Evolutionary conservation across 306 rosid genomes (phyloP), one percentile per base, ranked within the genome.

Genomic region (Quercus variabilis): DNA sequence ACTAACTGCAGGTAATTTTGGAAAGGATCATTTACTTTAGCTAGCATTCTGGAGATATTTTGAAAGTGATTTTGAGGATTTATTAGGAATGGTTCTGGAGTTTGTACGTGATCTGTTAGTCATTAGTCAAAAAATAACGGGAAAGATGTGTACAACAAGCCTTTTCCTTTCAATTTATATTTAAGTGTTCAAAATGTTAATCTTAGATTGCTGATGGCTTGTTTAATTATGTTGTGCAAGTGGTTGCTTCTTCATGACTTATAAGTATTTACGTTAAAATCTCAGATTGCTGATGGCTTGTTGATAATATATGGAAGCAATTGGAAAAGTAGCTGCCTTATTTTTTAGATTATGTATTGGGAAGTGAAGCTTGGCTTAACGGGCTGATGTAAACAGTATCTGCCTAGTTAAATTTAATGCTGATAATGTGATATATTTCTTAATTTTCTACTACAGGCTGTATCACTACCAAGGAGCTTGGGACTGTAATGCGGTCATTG

Each of bases 381-480:
- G 1, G 3, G 12, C 46, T 41, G 46, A 41, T 12, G 0, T 41
- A 41, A 41, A 41, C 1, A 0, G 46, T 41, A 41, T 41, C 12
- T 41, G 46, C 10, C 6, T 3, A 5, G 9, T 28, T 2, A 17
- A 14, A 20, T 70, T 5, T 70, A 38, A 30, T 78, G 46, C 14
- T 77, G 73, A 64, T 69, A 43, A 60, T 70, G 72, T 60, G 58
- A 75, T 74, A 4, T 17, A 20, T 25, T 26, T 57, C 23, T 30
- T 56, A 17, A 70, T 64, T 6, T 59, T 59, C 31, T 71, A 20
- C 13, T 55, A 7, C 79, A 92, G 97, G 97, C 71, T 88, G 97
- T 58, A 92, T 92, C 81, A 92, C 97, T 14, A 88, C 97, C 78
- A 88, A 90, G 86, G 97, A 92, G 76, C 92, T 92, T 65, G 94